These are phyloP conservation scores for Zygosaccharomyces bailii DNA, from an alignment of 805 yeast species.

Conservation along the genomic window DNA sequence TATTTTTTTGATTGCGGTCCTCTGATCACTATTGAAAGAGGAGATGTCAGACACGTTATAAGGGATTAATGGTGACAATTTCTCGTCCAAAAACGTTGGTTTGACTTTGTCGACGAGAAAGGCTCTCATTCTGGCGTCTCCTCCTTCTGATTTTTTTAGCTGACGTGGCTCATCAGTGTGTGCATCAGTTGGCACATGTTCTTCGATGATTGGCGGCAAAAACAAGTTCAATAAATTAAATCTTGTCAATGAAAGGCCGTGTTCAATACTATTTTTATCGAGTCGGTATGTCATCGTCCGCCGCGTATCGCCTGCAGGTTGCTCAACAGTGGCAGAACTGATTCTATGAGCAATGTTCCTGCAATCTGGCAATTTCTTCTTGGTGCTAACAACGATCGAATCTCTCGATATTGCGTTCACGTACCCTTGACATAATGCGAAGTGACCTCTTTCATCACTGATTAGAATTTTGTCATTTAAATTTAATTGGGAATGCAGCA, in stretches of 20 bases:
- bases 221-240: conserved; percentile 72
- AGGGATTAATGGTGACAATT: conserved; percentile 19
- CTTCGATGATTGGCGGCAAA: conserved; percentile 36
- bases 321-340: conserved; percentile 16
- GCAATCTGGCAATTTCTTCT: conserved; percentile 48
- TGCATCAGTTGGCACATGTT: conserved; percentile 29
- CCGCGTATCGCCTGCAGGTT: conserved; percentile 36
- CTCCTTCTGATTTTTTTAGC: conserved; percentile 34
- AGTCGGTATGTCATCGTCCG: conserved; percentile 49
- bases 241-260: conserved; percentile 72
- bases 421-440: conserved; percentile 64
- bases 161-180: conserved; percentile 13
- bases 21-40: conserved; percentile 67
- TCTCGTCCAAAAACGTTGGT: conserved; percentile 28
- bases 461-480: conserved; percentile 63
- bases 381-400: conserved; percentile 48
- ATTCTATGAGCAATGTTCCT: conserved; percentile 18
- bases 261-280: conserved; percentile 75
- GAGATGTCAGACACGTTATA: conserved; percentile 16
- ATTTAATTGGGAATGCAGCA: conserved; percentile 45
- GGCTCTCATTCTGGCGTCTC: conserved; percentile 35
- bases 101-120: conserved; percentile 35
- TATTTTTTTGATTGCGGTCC: conserved; percentile 61
- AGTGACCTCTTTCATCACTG: conserved; percentile 79
- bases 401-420: conserved; percentile 45